phyloP scores from a whole-genome alignment of 2,329 filamentous ascomycete species.

The Claviceps fusiformis region DNA sequence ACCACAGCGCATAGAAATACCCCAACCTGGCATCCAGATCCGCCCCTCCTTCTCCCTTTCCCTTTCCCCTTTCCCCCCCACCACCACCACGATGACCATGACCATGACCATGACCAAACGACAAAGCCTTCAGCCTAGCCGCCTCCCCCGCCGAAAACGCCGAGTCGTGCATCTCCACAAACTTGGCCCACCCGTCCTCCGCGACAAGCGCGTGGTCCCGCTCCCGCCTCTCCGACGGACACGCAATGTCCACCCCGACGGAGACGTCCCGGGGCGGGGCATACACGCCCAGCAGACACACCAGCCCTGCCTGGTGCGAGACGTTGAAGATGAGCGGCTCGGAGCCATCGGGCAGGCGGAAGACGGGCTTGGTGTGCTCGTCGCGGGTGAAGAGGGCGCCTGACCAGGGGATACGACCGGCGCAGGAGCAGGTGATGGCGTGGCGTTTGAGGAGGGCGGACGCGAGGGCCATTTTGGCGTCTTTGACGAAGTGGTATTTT shows the following conservation, averaged over 20 bases:
- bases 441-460: constrained; percentile 64
- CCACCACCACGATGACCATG: not conserved
- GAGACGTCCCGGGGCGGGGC: constrained; percentile 23
- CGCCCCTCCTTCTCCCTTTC: no score
- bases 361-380: constrained; percentile 40
- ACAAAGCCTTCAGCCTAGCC: constrained; percentile 41
- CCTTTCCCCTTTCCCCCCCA: no score
- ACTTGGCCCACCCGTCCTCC: constrained; percentile 47
- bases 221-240: constrained; percentile 53
- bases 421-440: constrained; percentile 45
- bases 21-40: constrained; percentile 36
- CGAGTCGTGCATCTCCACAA: constrained; percentile 58
- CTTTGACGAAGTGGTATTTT: constrained; percentile 51
- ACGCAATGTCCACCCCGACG: constrained; percentile 65
- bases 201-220: constrained; percentile 44
- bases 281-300: constrained; percentile 47
- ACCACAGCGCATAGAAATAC: constrained; percentile 67
- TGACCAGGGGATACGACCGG: constrained; percentile 40
- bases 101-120: constrained; percentile 9
- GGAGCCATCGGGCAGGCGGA: constrained; percentile 31
- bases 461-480: constrained; percentile 61
- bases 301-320: constrained; percentile 64
- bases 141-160: constrained; percentile 53
- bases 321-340: constrained; percentile 57
- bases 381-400: constrained; percentile 43